Evolutionary conservation across 106 monocot species (phyloP).

Genomic region (Dioscorea zingiberensis): DNA sequence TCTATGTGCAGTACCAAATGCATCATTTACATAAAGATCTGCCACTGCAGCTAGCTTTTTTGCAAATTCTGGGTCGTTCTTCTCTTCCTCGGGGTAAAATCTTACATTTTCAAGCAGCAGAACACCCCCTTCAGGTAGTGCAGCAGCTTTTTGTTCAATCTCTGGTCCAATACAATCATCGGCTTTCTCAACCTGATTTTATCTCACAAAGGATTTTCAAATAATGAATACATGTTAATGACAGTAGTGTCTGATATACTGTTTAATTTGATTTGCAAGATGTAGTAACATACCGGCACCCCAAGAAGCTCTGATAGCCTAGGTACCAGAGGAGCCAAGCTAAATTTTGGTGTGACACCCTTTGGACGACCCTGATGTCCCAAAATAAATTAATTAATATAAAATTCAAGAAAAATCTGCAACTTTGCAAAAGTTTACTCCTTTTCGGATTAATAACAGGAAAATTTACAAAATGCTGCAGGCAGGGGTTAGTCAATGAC

Average conservation of each 20-base stretch:
- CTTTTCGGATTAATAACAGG: too few relatives aligned
- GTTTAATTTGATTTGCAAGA: background rate
- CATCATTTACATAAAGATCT: constrained; percentile 48
- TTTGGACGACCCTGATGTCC: constrained; percentile 25
- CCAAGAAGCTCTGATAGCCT: constrained; percentile 34
- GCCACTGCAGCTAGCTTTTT: constrained; percentile 42
- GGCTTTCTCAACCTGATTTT: constrained; percentile 13
- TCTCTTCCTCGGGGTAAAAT: constrained; percentile 45
- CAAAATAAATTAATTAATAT: background rate
- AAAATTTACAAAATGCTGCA: too few relatives aligned
- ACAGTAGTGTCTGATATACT: background rate
- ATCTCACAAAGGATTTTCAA: background rate
- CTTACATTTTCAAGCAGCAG: constrained; percentile 46
- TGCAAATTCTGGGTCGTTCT: constrained; percentile 44
- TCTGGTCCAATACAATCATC: constrained; percentile 41
- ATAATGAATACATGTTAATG: background rate
- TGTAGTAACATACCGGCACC: constrained; percentile 8
- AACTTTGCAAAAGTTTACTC: background rate
- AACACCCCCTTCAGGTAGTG: constrained; percentile 35
- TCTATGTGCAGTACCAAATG: constrained; percentile 27
- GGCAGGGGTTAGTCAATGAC: too few relatives aligned
- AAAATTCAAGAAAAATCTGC: background rate
- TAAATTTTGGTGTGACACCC: constrained; percentile 34
- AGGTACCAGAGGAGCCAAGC: constrained; percentile 31
- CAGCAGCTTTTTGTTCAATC: constrained; percentile 34